Evolutionary conservation across 2,329 filamentous ascomycete species (phyloP).

Genomic region (Harringtonia lauricola): DNA sequence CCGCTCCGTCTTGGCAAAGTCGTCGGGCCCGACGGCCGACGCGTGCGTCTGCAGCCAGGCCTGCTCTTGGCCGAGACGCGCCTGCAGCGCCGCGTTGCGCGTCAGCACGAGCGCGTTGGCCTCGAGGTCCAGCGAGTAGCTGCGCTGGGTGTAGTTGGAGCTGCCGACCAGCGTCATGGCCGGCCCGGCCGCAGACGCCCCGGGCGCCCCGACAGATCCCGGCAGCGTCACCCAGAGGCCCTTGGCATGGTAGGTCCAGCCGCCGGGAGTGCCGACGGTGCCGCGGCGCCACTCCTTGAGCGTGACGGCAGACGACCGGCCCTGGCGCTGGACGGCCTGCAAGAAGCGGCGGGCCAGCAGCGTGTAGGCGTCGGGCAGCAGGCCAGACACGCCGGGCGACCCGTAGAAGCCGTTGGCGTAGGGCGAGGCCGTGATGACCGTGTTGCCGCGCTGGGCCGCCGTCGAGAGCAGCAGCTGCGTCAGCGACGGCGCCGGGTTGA

Average conservation of each 20-base stretch:
- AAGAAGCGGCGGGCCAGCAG: constrained; percentile 77
- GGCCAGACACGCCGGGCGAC: constrained; percentile 76
- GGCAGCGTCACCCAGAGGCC: constrained; percentile 81
- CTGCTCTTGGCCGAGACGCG: constrained; percentile 67
- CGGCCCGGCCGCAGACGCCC: constrained; percentile 49
- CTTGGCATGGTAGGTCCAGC: constrained; percentile 98
- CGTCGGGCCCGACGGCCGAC: constrained; percentile 55
- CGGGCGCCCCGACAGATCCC: no score
- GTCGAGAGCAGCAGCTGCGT: constrained; percentile 70
- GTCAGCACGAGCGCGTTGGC: constrained; percentile 82
- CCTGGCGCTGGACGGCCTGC: constrained; percentile 36
- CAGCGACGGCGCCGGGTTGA: constrained; percentile 85
- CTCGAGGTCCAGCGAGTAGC: constrained; percentile 86
- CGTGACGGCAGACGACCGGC: constrained; percentile 45
- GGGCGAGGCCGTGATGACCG: constrained; percentile 84
- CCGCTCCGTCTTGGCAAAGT: constrained; percentile 71
- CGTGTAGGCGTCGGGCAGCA: constrained; percentile 87
- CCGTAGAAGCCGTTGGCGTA: constrained; percentile 93
- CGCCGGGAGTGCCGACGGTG: constrained; percentile 65
- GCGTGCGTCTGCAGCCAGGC: constrained; percentile 70
- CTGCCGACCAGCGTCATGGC: constrained; percentile 78
- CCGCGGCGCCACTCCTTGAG: constrained; percentile 85
- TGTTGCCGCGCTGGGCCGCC: constrained; percentile 51
- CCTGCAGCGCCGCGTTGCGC: constrained; percentile 58
- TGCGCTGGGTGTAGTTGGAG: constrained; percentile 91